Percentiles rank a stretch among this genome's conserved stretches.
Conservation (phyloP, 768 basidiomycete genomes). For the Ramaria sp. region DNA sequence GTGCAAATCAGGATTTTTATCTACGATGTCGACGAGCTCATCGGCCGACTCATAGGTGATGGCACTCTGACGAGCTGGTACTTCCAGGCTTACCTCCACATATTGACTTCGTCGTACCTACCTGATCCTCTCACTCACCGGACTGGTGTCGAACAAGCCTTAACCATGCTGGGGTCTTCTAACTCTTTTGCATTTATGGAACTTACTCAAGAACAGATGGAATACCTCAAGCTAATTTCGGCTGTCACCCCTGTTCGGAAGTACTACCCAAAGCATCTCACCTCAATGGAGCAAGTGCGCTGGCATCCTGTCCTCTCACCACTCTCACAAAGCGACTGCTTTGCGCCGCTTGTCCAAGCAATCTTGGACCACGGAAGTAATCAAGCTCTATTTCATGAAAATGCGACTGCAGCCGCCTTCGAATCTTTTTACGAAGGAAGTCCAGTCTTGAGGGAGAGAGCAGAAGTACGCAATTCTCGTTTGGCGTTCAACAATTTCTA, state of each 20-base stretch:
- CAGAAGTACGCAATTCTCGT: neutral
- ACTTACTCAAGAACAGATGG: slow-evolving; percentile 19
- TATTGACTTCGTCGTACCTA: slow-evolving; percentile 29
- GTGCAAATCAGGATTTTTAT: neutral
- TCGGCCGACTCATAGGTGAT: slow-evolving; percentile 21
- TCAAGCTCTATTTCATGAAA: neutral
- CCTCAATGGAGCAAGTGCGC: slow-evolving; percentile 28
- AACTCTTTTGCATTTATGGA: slow-evolving; percentile 29
- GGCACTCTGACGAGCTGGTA: slow-evolving; percentile 20
- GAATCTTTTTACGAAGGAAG: neutral
- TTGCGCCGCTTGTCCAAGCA: neutral
- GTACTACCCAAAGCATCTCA: slow-evolving; percentile 28
- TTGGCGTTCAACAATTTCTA: too few relatives aligned
- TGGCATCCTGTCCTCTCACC: slow-evolving; percentile 19
- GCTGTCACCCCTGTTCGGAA: slow-evolving; percentile 22
- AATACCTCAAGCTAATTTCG: slow-evolving; percentile 23
- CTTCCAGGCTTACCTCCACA: slow-evolving; percentile 33
- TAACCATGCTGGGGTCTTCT: slow-evolving; percentile 28
- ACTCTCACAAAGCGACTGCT: slow-evolving; percentile 20
- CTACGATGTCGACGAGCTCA: slow-evolving; percentile 20
- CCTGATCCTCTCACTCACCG: slow-evolving; percentile 33
- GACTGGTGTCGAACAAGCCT: slow-evolving; percentile 34
- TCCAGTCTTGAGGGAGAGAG: neutral
- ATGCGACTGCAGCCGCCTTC: neutral
- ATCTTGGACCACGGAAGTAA: neutral